Base-by-base conservation (phyloP, 805 yeast species). In the Yamadazyma laniorum region DNA sequence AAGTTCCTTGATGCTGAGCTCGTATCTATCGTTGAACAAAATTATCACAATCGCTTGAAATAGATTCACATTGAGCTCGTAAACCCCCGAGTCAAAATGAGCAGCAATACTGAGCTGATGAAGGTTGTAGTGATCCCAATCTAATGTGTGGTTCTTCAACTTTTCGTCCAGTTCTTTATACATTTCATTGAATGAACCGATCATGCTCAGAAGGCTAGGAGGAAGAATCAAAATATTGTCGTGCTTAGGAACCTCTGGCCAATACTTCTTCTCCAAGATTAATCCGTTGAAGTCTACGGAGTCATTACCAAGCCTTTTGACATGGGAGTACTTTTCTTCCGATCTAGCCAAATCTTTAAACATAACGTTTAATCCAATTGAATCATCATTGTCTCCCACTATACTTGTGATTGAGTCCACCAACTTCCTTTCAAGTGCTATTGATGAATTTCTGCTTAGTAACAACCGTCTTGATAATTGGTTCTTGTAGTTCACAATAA, bases 21-120 rank as follows among this genome's bases (percentile, higher is more conserved):
- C 7, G 8, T 61, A 59, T 2, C 26, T 11, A 0, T 63, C 55
- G 29, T 68, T 65, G 43, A 71, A 74, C 12, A 65, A 50, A 11
- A 65, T 39, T 3, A 74, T 44, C 0, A 72, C 58, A 1, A 63
- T 51, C 0, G 75, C 75, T 46, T 73, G 77, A 32, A 66, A 61
- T n/a, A 72, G 45, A 27, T 72, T 70, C 14, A 73, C 62, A 2
- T 42, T 43, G 22, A 69, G 50, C 18, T 64, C 70, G 34, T 62
- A 63, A 6, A 48, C 32, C 0, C 60, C 66, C 9, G 43, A 43
- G 12, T 52, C 51, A 44, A 72, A 71, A 15, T 50, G 42, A 2
- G 60, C 61, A 11, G 45, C 41, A 12, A 74, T 53, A 0, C 51
- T 46, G 14, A 73, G 41, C 42, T 70, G 71, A 36, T 74, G 77